Evolutionary conservation across 331 rosid species (phyloP).

Genomic region (Quercus phellos): DNA sequence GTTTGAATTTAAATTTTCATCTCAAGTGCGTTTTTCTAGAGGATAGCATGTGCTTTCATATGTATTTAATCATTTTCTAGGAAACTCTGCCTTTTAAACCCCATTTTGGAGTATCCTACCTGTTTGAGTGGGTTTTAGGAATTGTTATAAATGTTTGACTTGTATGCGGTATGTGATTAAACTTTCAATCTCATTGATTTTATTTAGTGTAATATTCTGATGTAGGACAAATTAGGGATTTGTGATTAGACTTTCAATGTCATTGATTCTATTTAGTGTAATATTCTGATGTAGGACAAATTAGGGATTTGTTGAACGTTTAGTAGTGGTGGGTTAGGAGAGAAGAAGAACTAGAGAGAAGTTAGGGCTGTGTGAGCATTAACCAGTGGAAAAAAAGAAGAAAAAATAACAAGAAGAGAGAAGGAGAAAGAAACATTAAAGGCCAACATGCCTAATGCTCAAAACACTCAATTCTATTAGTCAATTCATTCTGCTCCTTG

Average conservation of each 20-base stretch:
- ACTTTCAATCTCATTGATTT: neutral
- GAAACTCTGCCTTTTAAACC: neutral
- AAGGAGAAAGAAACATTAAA: too few relatives aligned
- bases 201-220: neutral
- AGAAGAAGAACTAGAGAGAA: too few relatives aligned
- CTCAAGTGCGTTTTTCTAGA: constrained; percentile 5
- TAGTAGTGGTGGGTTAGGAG: too few relatives aligned
- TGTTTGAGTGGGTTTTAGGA: neutral
- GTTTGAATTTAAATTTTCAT: constrained; percentile 35
- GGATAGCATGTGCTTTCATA: neutral
- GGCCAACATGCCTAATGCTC: too few relatives aligned
- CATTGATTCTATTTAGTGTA: neutral
- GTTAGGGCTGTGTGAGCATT: too few relatives aligned
- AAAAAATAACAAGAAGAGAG: too few relatives aligned
- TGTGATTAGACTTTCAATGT: neutral
- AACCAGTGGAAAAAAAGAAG: too few relatives aligned
- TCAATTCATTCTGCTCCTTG: too few relatives aligned
- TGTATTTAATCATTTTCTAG: neutral
- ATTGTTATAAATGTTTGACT: neutral
- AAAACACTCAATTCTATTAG: too few relatives aligned
- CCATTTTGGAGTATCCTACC: neutral
- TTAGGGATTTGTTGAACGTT: too few relatives aligned
- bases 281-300: too few relatives aligned
- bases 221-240: too few relatives aligned
- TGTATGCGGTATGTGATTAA: neutral